phyloP scores from a whole-genome alignment of 2,329 filamentous ascomycete species.

The Trichoderma polysporum region DNA sequence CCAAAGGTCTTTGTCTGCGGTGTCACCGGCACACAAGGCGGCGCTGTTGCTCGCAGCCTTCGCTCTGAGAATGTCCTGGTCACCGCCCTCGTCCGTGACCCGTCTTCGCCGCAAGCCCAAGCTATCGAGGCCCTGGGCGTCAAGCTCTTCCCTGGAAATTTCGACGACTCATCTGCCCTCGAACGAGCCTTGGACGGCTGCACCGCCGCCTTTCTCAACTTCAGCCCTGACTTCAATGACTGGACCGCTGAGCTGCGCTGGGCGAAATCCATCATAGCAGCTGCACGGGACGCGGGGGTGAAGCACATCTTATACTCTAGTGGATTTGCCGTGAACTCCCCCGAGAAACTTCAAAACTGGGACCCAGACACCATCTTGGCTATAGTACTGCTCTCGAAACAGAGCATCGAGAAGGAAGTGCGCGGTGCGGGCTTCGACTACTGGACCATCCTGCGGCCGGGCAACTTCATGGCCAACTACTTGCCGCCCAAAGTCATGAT shows the following conservation, averaged over 20 bases:
- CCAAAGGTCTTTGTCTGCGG: constrained; percentile 38
- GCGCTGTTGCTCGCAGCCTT: constrained; percentile 37
- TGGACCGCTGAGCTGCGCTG: constrained; percentile 31
- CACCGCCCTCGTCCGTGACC: constrained; percentile 36
- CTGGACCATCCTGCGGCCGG: constrained; percentile 52
- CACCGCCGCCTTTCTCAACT: constrained; percentile 36
- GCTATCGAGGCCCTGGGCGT: constrained; percentile 35
- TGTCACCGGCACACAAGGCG: constrained; percentile 43
- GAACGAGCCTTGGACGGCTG: constrained; percentile 32
- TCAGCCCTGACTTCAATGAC: constrained; percentile 36
- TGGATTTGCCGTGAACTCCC: constrained; percentile 34
- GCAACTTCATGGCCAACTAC: constrained; percentile 53
- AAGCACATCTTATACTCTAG: constrained; percentile 12
- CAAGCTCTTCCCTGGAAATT: constrained; percentile 35
- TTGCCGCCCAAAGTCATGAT: constrained; percentile 41
- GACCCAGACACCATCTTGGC: constrained; percentile 32
- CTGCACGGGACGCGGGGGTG: constrained; percentile 40
- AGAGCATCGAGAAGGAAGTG: constrained; percentile 42
- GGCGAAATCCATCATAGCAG: constrained; percentile 34
- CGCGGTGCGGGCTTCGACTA: constrained; percentile 37
- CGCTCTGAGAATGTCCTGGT: constrained; percentile 34
- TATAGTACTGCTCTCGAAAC: constrained; percentile 40
- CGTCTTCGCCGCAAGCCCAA: constrained; percentile 31
- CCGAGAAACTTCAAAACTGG: constrained; percentile 31
- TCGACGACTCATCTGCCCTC: constrained; percentile 34